Evolutionary conservation across 179 eudicot genomes (phyloP).

Genomic region (Vitellaria paradoxa): DNA sequence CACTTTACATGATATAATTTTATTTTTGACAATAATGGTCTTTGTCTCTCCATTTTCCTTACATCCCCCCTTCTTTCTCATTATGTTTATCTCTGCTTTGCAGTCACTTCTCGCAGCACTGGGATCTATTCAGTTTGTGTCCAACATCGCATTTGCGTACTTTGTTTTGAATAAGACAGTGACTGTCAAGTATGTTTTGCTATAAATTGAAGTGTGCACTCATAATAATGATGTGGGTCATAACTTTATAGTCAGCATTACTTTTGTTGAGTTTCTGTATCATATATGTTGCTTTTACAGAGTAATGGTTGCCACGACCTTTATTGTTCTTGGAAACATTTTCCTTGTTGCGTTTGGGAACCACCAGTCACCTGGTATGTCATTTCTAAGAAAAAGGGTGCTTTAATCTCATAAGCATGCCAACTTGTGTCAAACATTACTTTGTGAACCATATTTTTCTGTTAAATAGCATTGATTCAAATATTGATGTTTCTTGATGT

Average conservation of each 20-base stretch:
- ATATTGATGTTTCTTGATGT: background rate
- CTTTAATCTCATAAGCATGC: slow-evolving; percentile 7
- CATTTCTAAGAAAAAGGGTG: slow-evolving; percentile 4
- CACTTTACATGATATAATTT: too few relatives aligned
- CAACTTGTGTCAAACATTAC: background rate
- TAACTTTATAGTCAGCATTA: too few relatives aligned
- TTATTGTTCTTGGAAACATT: slow-evolving; percentile 90
- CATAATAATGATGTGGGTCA: background rate
- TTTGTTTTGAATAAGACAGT: slow-evolving; percentile 76
- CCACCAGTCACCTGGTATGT: slow-evolving; percentile 95
- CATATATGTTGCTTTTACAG: slow-evolving; percentile 35
- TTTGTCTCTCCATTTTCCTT: too few relatives aligned
- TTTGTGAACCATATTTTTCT: slow-evolving; percentile 1
- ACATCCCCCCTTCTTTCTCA: background rate
- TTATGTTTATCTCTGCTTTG: slow-evolving; percentile 20
- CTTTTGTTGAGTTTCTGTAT: background rate
- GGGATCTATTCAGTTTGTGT: slow-evolving; percentile 93
- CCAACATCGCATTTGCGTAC: slow-evolving; percentile 90
- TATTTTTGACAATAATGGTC: too few relatives aligned
- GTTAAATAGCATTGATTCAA: background rate
- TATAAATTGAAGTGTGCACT: slow-evolving; percentile 16
- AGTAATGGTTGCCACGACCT: slow-evolving; percentile 80
- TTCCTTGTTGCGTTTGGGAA: slow-evolving; percentile 97
- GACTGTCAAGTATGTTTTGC: slow-evolving; percentile 62
- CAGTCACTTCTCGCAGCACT: slow-evolving; percentile 99